Evolutionary conservation across 208 protist species (phyloP), one percentile per base, ranked within the genome.

Genomic region (Crithidia sp.): DNA sequence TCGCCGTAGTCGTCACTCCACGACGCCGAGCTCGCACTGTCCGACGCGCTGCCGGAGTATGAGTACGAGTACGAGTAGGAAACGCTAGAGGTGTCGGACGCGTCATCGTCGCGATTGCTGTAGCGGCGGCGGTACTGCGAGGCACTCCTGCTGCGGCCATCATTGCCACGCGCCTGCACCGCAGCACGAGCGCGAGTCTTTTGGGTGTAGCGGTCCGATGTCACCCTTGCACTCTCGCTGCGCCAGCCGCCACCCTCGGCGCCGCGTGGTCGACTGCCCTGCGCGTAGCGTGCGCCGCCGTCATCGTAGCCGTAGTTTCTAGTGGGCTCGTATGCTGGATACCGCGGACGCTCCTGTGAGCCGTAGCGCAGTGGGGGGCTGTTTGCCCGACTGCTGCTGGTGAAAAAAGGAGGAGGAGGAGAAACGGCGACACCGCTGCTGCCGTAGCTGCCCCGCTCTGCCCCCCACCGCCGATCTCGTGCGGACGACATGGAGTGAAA

Each of bases 1-100:
- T 12, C 16, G 50, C 16, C 16, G 50, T 55, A 5, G 50, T 19
- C 16, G 50, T 5, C 50, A 14, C 12, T 55, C 6, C 50, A 7
- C 50, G 14, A 7, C 61, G 50, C 49, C 67, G 58, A 6, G 17
- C 19, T 19, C 16, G 4, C 47, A 52, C 62, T 67, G 3, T 56
- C 49, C 37, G 62, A 57, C 49, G 3, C 36, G 13, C 50, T 74
- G 67, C 50, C 44, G 17, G 75, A 74, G 75, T 80, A 71, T 3
- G 68, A 80, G 68, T 67, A 79, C 10, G 67, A 74, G 37, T 57
- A 74, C 17, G 63, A 80, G n/a, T 60, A 80, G 5, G 68, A 74
- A n/a, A 7, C 16, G 36, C 36, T 63, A 43, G 19, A 28, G 58
- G 8, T 13, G 43, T 52, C 55, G 4, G 52, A 17, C 0, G 19